Evolutionary conservation across 2,329 filamentous ascomycete species (phyloP).

Genomic region (Polychaeton citri): DNA sequence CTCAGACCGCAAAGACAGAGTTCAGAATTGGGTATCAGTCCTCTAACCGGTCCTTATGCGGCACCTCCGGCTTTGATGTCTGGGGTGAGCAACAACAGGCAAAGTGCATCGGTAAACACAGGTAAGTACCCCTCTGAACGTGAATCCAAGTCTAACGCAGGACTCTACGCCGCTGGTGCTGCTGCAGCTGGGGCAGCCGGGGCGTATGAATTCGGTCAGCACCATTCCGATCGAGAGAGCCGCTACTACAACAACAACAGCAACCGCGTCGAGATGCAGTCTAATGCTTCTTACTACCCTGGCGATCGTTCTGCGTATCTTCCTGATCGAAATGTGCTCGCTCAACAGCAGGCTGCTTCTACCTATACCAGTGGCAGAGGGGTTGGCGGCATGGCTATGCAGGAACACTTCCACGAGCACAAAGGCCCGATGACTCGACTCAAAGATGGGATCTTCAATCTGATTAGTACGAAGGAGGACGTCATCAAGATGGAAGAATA

Average conservation of each 20-base stretch:
- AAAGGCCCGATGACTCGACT: slow-evolving; percentile 44
- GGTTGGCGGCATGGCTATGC: slow-evolving; percentile 22
- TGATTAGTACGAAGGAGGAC: slow-evolving; percentile 36
- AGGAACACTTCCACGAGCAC: slow-evolving; percentile 30
- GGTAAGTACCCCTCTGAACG: slow-evolving; percentile 30
- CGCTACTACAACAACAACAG: slow-evolving; percentile 1
- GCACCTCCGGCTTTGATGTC: not conserved
- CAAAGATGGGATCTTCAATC: slow-evolving; percentile 41
- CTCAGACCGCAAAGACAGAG: not conserved
- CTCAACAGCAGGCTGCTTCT: slow-evolving; percentile 9
- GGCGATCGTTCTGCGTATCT: slow-evolving; percentile 4
- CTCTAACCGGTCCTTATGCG: not conserved
- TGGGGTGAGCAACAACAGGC: not conserved
- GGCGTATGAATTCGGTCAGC: slow-evolving; percentile 30
- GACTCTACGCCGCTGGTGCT: slow-evolving; percentile 32
- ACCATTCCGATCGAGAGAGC: slow-evolving; percentile 19
- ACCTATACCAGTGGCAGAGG: slow-evolving; percentile 23
- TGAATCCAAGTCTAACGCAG: slow-evolving; percentile 26
- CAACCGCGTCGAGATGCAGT: slow-evolving; percentile 1
- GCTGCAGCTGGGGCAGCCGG: slow-evolving; percentile 28
- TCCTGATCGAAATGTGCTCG: slow-evolving; percentile 3
- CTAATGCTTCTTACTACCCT: not conserved
- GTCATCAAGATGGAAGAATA: slow-evolving; percentile 54
- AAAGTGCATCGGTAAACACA: slow-evolving; percentile 13
- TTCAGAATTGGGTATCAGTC: not conserved